Evolutionary conservation across 768 basidiomycete species (phyloP), one percentile per base, ranked within the genome.

Genomic region (Psilocybe cyanescens): DNA sequence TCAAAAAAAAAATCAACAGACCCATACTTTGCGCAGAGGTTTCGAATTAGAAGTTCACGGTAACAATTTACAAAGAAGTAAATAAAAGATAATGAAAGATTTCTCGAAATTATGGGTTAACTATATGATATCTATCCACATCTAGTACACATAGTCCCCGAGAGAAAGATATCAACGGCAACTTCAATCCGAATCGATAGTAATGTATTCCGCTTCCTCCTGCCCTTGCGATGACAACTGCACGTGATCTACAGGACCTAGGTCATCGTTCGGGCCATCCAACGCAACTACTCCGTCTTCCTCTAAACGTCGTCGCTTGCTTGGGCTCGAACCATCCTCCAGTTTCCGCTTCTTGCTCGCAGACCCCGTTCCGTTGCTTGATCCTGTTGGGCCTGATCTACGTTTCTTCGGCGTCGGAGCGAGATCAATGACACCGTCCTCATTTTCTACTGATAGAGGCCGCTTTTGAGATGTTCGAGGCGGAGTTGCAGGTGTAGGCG

Each of bases 261-360:
- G 30, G 8, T 55, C 47, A 31, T 88, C 86, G 59, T 84, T 78
- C 35, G 77, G 79, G 9, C 78, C 76, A 33, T 91, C 90, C 71
- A 94, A 72, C 66, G 92, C 63, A 35, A 94, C 71, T 48, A 94
- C 67, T 8, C 92, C 92, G 58, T 94, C 91, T 67, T 89, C 86
- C 50, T 94, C 92, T 58, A 93, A 70, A 63, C 77, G 74, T 59
- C 84, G 74, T 67, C 81, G 85, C 76, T 91, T 90, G 67, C 83
- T 88, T 14, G 88, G 88, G 66, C 86, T 87, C 30, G 71, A 63
- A 1, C 71, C 64, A 9, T 71, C 68, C 50, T 67, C 67, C 30
- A 65, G 52, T 45, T 67, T 67, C 29, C 70, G 59, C 59, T 73
- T 71, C 56, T 58, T 70, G 58, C 35, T 29, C 46, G 52, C 1